phyloP scores from a whole-genome alignment of 1,139 yeast genomes.

The Candida pseudoviswanathii region DNA sequence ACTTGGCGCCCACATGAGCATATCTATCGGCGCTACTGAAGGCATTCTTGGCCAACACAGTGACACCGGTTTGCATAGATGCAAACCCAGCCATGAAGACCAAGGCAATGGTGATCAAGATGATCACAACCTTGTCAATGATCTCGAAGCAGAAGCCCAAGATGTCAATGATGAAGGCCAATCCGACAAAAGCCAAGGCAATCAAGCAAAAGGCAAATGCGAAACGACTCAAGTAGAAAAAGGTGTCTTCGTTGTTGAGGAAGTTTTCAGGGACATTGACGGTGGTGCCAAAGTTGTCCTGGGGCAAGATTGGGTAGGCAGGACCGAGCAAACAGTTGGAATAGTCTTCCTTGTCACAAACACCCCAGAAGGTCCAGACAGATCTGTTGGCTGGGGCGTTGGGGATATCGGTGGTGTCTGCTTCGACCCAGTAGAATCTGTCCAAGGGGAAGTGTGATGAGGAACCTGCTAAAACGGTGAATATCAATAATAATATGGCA shows the following conservation, averaged over 20 bases:
- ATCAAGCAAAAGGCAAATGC: constrained; percentile 66
- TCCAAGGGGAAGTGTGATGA: constrained; percentile 61
- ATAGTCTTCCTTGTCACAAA: constrained; percentile 50
- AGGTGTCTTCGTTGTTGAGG: constrained; percentile 56
- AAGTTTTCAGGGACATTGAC: constrained; percentile 56
- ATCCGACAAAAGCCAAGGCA: constrained; percentile 55
- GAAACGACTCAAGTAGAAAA: constrained; percentile 70
- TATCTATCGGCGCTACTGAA: constrained; percentile 47
- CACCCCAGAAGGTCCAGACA: constrained; percentile 87
- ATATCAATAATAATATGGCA: constrained; percentile 57
- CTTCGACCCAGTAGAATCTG: constrained; percentile 70
- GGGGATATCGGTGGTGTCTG: constrained; percentile 59
- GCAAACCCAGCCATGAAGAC: constrained; percentile 62
- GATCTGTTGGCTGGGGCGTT: constrained; percentile 53
- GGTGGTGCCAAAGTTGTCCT: constrained; percentile 62
- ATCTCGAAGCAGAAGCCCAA: constrained; percentile 48
- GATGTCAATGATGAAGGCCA: constrained; percentile 42
- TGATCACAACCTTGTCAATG: constrained; percentile 56
- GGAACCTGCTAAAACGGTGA: constrained; percentile 69
- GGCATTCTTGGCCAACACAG: constrained; percentile 65
- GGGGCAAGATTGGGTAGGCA: constrained; percentile 72
- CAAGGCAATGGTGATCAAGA: constrained; percentile 54
- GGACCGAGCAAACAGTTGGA: constrained; percentile 50
- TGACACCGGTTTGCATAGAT: constrained; percentile 66
- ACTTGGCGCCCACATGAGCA: constrained; percentile 56